Base-by-base conservation (phyloP, 768 basidiomycete genomes). In the Exsudoporus frostii region DNA sequence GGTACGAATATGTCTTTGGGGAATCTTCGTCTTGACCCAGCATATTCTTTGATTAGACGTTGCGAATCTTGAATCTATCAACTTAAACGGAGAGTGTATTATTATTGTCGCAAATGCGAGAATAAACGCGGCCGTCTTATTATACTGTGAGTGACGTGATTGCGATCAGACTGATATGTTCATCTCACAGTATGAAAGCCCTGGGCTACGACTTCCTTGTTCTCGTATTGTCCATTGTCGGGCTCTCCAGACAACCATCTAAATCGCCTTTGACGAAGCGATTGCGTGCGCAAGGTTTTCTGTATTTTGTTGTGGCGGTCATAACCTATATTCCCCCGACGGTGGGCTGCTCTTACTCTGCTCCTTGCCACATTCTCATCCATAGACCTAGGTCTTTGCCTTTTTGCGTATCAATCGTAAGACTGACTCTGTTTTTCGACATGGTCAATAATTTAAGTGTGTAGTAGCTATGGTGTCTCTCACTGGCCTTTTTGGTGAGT, bases 161-260 rank as follows among this genome's bases (percentile, higher is more conserved):
- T 29, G 3, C 14, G 0, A 20, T 53, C 20, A 9, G 10, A 36
- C 11, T 2, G 11, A n/a, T 33, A 34, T 55, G 25, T 38, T 59
- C n/a, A 50, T 27, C 15, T 19, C 5, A 13, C 42, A 51, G 25
- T 5, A 27, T 4, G 15, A n/a, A 54, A 68, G 66, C 66, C n/a
- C 32, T 56, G 40, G 48, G 45, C 22, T 68, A 56, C 14, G 57
- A 70, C 30, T 45, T 59, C n/a, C 4, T 64, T 2, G 48, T 68
- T 15, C 37, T 68, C 17, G n/a, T 59, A 4, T 25, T 70, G 15
- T 55, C 56, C 10, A 20, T 60, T 7, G 43, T 53, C 6, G 59
- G 55, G 7, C 55, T 68, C 4, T 66, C 55, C 4, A 48, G 44
- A 32, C 34, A 51, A 14, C 8, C 14, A 7, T 60, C 62, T 7